These are phyloP conservation scores for Sequoiadendron giganteum DNA, from an alignment of 75 land plant species.

Conservation along the genomic window DNA sequence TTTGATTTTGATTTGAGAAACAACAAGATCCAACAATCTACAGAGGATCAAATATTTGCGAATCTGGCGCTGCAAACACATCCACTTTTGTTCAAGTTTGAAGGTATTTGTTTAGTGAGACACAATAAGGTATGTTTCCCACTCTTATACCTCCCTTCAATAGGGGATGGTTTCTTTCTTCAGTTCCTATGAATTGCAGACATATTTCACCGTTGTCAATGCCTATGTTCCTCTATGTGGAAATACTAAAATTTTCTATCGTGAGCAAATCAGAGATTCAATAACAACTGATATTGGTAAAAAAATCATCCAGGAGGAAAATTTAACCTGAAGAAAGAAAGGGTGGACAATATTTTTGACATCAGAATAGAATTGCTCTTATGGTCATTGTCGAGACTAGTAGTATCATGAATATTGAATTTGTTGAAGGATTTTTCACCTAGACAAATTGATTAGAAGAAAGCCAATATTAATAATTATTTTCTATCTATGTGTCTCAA, in stretches of 20 bases:
- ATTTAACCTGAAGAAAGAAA: not conserved
- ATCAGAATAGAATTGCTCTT: not conserved
- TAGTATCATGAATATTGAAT: not conserved
- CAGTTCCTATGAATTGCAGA: not conserved
- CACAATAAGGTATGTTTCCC: not conserved
- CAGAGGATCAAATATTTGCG: not conserved
- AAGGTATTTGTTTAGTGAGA: not conserved
- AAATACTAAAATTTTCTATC: not conserved
- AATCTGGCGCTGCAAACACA: not conserved
- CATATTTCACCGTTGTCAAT: not conserved
- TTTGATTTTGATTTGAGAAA: not conserved
- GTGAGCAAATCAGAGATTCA: not conserved
- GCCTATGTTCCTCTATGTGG: not conserved
- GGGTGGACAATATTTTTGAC: not conserved
- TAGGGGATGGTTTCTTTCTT: not conserved
- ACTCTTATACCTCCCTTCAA: not conserved
- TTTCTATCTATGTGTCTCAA: not conserved
- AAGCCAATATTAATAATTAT: not conserved
- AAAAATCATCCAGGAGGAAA: not conserved
- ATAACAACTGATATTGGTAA: not conserved
- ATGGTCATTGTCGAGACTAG: not conserved
- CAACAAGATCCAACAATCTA: not conserved
- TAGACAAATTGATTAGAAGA: not conserved
- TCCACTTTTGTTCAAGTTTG: not conserved
- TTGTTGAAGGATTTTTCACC: not conserved